A percentile compares a stretch with the other conserved stretches of the same genome.
phyloP scores from a whole-genome alignment of 371 early-diverging fungal species.

The Mucor lusitanicus region DNA sequence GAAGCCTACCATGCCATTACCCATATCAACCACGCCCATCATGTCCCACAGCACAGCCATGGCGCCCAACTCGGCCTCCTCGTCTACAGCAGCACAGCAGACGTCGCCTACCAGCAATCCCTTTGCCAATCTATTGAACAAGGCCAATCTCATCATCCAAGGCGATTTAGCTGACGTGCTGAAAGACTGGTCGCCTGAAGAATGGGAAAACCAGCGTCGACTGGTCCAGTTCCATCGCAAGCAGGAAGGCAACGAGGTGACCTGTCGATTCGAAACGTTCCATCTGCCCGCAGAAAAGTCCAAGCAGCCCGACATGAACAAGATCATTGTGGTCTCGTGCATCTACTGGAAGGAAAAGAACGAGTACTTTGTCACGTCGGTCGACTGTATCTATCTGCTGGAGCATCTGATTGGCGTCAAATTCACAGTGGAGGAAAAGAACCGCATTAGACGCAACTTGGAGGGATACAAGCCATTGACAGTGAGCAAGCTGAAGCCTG shows the following conservation, averaged over 20 bases:
- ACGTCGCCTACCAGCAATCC: constrained; percentile 29
- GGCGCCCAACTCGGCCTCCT: background rate
- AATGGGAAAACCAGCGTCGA: constrained; percentile 65
- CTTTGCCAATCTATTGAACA: constrained; percentile 66
- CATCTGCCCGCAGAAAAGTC: constrained; percentile 50
- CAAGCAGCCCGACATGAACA: constrained; percentile 19
- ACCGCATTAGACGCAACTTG: constrained; percentile 81
- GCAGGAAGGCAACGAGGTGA: constrained; percentile 61
- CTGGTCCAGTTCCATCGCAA: constrained; percentile 73
- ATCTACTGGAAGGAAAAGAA: constrained; percentile 77
- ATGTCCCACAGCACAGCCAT: background rate
- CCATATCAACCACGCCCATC: background rate
- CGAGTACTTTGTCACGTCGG: constrained; percentile 78
- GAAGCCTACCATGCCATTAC: constrained; percentile 9
- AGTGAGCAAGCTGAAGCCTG: constrained; percentile 71
- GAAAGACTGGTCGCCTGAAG: constrained; percentile 62
- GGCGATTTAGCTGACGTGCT: constrained; percentile 67
- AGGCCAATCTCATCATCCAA: constrained; percentile 67
- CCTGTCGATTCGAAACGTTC: constrained; percentile 64
- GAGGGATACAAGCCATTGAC: constrained; percentile 81
- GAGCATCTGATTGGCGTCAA: constrained; percentile 70
- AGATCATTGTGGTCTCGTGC: constrained; percentile 70
- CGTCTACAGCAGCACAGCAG: constrained; percentile 4
- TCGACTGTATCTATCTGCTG: constrained; percentile 75
- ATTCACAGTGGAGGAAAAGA: constrained; percentile 84